These are phyloP conservation scores for Podospora tetraspora DNA, from an alignment of 495 filamentous ascomycete species.

Conservation along the genomic window DNA sequence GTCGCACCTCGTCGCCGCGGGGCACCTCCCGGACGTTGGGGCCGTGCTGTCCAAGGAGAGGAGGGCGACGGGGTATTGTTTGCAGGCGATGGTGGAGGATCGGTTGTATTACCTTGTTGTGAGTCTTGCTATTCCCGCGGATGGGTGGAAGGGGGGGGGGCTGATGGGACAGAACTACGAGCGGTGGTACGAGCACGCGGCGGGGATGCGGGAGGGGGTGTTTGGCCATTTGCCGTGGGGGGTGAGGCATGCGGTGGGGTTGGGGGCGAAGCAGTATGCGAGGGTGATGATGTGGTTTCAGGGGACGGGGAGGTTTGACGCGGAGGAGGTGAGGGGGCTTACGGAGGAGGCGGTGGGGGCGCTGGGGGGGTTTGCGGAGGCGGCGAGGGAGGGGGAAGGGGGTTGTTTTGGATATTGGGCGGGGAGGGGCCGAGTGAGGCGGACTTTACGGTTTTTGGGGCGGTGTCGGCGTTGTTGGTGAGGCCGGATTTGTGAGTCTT, in stretches of 20 bases:
- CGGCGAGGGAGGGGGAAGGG: constrained; percentile 19
- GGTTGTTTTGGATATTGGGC: constrained; percentile 49
- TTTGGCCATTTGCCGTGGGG: constrained; percentile 38
- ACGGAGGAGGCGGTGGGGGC: constrained; percentile 41
- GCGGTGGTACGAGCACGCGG: constrained; percentile 49
- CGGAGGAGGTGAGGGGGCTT: constrained; percentile 40
- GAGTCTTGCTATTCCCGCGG: constrained; percentile 1
- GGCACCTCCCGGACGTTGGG: constrained; percentile 40
- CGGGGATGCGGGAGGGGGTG: constrained; percentile 45
- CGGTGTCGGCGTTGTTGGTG: constrained; percentile 41
- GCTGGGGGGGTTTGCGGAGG: constrained; percentile 31
- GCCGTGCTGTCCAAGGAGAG: constrained; percentile 22
- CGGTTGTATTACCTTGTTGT: constrained; percentile 51
- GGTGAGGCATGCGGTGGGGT: constrained; percentile 42
- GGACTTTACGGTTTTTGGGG: constrained; percentile 50
- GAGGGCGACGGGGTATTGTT: constrained; percentile 38
- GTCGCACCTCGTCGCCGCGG: constrained; percentile 33
- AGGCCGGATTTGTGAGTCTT: constrained; percentile 9
- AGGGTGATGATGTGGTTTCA: constrained; percentile 45
- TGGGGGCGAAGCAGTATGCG: constrained; percentile 34
- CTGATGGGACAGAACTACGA: constrained; percentile 30
- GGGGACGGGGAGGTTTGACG: constrained; percentile 42
- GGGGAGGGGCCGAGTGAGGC: constrained; percentile 46
- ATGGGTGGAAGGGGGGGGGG: not conserved
- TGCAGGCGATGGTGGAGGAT: constrained; percentile 49